phyloP scores from a whole-genome alignment of 495 filamentous ascomycete genomes.

The Hypoxylon cercidicola region DNA sequence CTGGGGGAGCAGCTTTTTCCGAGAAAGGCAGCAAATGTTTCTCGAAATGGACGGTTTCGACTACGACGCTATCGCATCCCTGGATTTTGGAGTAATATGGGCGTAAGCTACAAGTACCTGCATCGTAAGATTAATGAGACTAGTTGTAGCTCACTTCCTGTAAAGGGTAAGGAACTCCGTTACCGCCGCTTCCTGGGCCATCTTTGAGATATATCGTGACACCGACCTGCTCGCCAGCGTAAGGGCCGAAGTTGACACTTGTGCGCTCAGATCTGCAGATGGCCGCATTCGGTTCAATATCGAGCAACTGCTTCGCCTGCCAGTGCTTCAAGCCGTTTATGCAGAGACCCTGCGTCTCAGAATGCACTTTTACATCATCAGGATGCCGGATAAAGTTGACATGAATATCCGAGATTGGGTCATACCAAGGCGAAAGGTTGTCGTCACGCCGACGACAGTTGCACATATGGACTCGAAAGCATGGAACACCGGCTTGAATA shows the following conservation, averaged over 20 bases:
- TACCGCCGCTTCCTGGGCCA: constrained; percentile 29
- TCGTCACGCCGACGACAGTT: constrained; percentile 37
- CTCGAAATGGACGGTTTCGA: constrained; percentile 46
- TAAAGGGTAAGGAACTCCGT: constrained; percentile 36
- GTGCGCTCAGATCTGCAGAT: constrained; percentile 27
- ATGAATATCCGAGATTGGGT: constrained; percentile 44
- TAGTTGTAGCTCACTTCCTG: constrained; percentile 6
- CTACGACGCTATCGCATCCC: constrained; percentile 42
- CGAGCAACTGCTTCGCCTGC: constrained; percentile 34
- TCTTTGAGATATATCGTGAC: constrained; percentile 40
- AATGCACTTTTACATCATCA: constrained; percentile 45
- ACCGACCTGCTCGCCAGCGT: constrained; percentile 33
- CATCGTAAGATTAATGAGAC: background rate
- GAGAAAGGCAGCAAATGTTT: constrained; percentile 44
- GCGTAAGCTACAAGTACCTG: constrained; percentile 30
- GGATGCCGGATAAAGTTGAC: constrained; percentile 32
- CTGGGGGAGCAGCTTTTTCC: constrained; percentile 48
- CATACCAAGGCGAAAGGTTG: constrained; percentile 31
- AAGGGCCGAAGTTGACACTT: constrained; percentile 31
- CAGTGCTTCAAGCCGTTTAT: constrained; percentile 48
- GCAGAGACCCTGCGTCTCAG: constrained; percentile 47
- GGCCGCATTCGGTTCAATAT: constrained; percentile 37
- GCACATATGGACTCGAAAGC: constrained; percentile 45
- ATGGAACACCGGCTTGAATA: constrained; percentile 42
- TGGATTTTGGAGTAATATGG: constrained; percentile 45